phyloP scores from a whole-genome alignment of 108 stramenopile genomes.

The Craspedostauros australis region DNA sequence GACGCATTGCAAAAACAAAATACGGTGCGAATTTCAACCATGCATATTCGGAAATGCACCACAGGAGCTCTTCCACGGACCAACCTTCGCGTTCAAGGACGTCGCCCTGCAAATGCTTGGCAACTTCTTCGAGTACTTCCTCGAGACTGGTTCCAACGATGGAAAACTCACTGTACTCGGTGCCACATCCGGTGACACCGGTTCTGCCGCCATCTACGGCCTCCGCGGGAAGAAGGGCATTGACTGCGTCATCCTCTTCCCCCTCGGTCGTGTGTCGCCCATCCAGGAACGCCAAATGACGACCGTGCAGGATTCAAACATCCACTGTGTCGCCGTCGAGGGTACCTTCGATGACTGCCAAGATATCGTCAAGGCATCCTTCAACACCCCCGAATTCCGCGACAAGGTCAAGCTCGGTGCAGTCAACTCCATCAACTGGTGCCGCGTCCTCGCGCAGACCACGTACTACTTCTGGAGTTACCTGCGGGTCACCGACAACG shows the following conservation, averaged over 20 bases:
- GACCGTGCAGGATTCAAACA: conserved; percentile 91
- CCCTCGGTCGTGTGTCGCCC: conserved; percentile 87
- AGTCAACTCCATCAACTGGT: conserved; percentile 99
- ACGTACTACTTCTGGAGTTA: conserved; percentile 99
- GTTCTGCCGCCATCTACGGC: conserved; percentile 96
- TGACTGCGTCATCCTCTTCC: conserved; percentile 96
- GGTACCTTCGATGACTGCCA: conserved; percentile 98
- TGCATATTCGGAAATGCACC: too few species aligned
- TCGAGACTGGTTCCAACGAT: conserved; percentile 82
- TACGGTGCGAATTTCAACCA: too few species aligned
- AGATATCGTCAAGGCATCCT: conserved; percentile 96
- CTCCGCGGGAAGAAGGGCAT: conserved; percentile 96
- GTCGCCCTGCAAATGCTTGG: conserved; percentile 99
- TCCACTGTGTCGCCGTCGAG: conserved; percentile 91
- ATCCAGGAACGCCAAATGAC: conserved; percentile 99
- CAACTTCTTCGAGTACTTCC: conserved; percentile 98
- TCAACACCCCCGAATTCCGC: conserved; percentile 84
- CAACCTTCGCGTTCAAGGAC: conserved; percentile 99
- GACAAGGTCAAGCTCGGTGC: conserved; percentile 92
- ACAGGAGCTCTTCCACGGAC: conserved; percentile 98
- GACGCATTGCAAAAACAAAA: too few species aligned
- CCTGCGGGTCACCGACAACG: conserved; percentile 80
- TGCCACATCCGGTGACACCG: conserved; percentile 94
- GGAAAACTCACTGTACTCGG: conserved; percentile 91
- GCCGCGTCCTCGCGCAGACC: conserved; percentile 96